These are phyloP conservation scores for Trametes cingulata DNA, from an alignment of 768 basidiomycete species.

Conservation along the genomic window DNA sequence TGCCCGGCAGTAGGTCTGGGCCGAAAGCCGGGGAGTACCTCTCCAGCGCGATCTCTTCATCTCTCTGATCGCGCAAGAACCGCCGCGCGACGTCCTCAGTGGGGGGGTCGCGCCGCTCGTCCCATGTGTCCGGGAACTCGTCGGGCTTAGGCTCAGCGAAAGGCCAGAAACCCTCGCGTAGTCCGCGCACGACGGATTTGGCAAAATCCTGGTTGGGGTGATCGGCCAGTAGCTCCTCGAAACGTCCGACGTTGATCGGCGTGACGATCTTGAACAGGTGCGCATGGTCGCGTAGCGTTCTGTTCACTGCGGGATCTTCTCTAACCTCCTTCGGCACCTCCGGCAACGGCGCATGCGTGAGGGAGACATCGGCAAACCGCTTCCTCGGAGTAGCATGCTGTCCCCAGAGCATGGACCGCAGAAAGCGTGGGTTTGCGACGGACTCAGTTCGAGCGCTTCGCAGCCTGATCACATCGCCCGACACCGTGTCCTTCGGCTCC, in stretches of 20 bases:
- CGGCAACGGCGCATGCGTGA: constrained; percentile 19
- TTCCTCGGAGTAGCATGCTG: constrained; percentile 22
- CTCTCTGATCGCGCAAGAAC: constrained; percentile 11
- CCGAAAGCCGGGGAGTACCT: constrained; percentile 35
- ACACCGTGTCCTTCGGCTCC: neutral
- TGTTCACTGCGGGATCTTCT: constrained; percentile 14
- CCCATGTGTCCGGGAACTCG: constrained; percentile 29
- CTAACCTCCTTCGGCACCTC: constrained; percentile 6
- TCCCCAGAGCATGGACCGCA: constrained; percentile 18
- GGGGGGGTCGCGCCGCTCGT: neutral
- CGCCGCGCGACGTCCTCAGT: neutral
- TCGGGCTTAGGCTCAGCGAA: constrained; percentile 31
- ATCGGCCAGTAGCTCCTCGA: constrained; percentile 28
- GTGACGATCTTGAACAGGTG: constrained; percentile 40
- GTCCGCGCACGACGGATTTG: constrained; percentile 30
- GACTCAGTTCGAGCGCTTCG: neutral
- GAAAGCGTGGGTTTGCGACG: constrained; percentile 4
- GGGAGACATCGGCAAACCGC: constrained; percentile 13
- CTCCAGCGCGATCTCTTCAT: constrained; percentile 17
- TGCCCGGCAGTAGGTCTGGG: constrained; percentile 40
- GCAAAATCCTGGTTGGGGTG: constrained; percentile 45
- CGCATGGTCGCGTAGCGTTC: constrained; percentile 31
- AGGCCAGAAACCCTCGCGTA: constrained; percentile 49
- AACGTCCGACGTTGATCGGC: constrained; percentile 37
- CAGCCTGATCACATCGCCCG: constrained; percentile 1